Conservation (phyloP, 495 filamentous ascomycete species). For the Letharia lupina region DNA sequence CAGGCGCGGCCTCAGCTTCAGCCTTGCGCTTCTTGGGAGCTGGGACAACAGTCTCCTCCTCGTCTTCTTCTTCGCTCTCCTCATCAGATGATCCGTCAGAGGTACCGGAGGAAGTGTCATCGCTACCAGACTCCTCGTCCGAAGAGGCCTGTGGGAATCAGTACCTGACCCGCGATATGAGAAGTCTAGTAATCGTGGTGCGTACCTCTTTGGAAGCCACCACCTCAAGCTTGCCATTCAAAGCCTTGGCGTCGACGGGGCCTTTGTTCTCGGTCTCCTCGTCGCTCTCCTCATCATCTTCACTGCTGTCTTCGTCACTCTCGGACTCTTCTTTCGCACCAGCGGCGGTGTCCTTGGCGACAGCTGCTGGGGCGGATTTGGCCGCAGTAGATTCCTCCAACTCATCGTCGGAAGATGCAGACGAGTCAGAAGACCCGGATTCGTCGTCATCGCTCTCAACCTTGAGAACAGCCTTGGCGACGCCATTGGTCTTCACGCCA, state of each 20-base stretch:
- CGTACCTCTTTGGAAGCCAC: constrained; percentile 16
- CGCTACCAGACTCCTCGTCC: constrained; percentile 26
- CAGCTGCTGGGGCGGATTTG: constrained; percentile 7
- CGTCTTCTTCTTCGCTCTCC: constrained; percentile 43
- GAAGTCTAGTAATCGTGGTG: constrained; percentile 26
- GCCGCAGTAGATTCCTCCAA: constrained; percentile 22
- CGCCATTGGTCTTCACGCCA: constrained; percentile 22
- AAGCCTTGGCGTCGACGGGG: constrained; percentile 22
- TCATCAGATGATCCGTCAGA: constrained; percentile 43
- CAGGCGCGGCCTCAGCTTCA: constrained; percentile 51
- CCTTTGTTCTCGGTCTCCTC: constrained; percentile 26
- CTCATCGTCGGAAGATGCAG: constrained; percentile 35
- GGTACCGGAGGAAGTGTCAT: constrained; percentile 33
- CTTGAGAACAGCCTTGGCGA: constrained; percentile 14
- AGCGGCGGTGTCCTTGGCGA: constrained; percentile 4
- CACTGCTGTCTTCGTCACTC: constrained; percentile 20
- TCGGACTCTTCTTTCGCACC: constrained; percentile 18
- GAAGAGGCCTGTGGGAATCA: constrained; percentile 9
- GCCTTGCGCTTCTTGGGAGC: constrained; percentile 87
- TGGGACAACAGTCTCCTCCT: constrained; percentile 35
- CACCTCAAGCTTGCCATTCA: constrained; percentile 24
- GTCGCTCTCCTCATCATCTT: constrained; percentile 24
- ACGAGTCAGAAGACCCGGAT: constrained; percentile 26
- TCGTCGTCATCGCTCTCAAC: constrained; percentile 17
- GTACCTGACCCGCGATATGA: constrained; percentile 16